Base-by-base conservation (phyloP, 768 basidiomycete species). In the Xerocomus potaroensis region DNA sequence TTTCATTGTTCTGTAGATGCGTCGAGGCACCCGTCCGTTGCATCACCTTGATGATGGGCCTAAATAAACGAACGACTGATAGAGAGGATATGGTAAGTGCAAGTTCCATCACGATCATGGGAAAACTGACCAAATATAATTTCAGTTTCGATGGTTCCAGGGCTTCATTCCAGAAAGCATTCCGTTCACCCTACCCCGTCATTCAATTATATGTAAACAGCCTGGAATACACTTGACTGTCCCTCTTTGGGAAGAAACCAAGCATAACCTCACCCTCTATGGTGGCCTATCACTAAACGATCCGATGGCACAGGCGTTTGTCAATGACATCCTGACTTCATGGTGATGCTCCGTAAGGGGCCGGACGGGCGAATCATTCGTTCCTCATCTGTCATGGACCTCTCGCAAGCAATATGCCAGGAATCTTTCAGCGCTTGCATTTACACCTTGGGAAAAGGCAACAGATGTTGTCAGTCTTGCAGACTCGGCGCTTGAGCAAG, bases 11-110 rank as follows among this genome's bases (percentile, higher is more conserved):
- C 10, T 30, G 3, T 41, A 72, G 71, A 27, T 72, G 71, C 35
- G 70, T 72, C 37, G 57, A 65, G 37, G 69, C 69, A 5, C 62
- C 71, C 11, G 56, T 61, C 8, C 69, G 62, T 23, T 21, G 2
- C 21, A 32, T 30, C 14, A 19, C 14, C 10, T 30, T 26, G 16
- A 23, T 9, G 19, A 11, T 4, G 9, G n/a, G 11, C 18, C 36
- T 41, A 40, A 32, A n/a, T 16, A n/a, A 45, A 31, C 2, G 16
- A 34, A 36, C 6, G 1, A 12, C 18, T 26, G 24, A 15, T 32
- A 42, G 57, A 4, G 43, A 59, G 37, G 63, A 62, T 27, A 62
- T 62, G 63, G 61, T 37, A 43, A 35, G 32, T 30, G 4, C n/a
- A n/a, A n/a, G 10, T 11, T 48, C 22, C 16, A 5, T 22, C 30